Conservation (phyloP, 208 protist genomes). For the Crithidia expoeki region DNA sequence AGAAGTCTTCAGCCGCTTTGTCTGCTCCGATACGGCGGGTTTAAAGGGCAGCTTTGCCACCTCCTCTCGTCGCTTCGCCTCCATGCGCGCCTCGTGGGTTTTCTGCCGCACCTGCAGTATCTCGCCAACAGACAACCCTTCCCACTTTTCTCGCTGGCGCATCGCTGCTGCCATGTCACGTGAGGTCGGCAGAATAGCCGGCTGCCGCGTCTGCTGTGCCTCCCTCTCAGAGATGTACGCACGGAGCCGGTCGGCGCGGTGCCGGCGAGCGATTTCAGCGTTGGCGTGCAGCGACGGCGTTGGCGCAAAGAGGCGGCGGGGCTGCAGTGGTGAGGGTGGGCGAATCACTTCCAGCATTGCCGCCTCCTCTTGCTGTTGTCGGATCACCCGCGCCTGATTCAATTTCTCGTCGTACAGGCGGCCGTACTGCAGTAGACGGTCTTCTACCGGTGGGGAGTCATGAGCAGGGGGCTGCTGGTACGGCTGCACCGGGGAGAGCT, state of each 20-base stretch:
- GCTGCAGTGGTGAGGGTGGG: background rate
- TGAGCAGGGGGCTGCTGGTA: background rate
- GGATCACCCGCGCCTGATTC: conserved; percentile 15
- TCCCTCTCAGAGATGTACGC: conserved; percentile 4
- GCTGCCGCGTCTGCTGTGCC: conserved; percentile 4
- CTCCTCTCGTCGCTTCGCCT: conserved; percentile 15
- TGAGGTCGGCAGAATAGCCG: conserved; percentile 27
- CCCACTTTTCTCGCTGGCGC: conserved; percentile 20
- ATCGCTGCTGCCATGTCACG: conserved; percentile 28
- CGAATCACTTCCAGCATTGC: background rate
- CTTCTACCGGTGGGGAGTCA: conserved; percentile 35
- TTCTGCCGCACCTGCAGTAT: conserved; percentile 26
- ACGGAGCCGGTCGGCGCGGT: conserved; percentile 10
- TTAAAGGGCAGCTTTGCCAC: conserved; percentile 36
- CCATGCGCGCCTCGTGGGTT: conserved; percentile 15
- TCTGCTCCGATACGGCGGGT: conserved; percentile 34
- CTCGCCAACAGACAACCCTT: conserved; percentile 19
- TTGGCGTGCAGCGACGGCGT: conserved; percentile 26
- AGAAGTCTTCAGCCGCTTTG: conserved; percentile 8
- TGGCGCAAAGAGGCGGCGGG: conserved; percentile 7
- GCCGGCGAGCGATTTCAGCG: conserved; percentile 24
- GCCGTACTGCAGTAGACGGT: conserved; percentile 54
- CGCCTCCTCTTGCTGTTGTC: conserved; percentile 1
- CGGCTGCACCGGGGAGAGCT: conserved; percentile 39
- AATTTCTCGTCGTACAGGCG: conserved; percentile 23